Conservation (phyloP, 352 stramenopile genomes). For the Thraustochytrium sp. region DNA sequence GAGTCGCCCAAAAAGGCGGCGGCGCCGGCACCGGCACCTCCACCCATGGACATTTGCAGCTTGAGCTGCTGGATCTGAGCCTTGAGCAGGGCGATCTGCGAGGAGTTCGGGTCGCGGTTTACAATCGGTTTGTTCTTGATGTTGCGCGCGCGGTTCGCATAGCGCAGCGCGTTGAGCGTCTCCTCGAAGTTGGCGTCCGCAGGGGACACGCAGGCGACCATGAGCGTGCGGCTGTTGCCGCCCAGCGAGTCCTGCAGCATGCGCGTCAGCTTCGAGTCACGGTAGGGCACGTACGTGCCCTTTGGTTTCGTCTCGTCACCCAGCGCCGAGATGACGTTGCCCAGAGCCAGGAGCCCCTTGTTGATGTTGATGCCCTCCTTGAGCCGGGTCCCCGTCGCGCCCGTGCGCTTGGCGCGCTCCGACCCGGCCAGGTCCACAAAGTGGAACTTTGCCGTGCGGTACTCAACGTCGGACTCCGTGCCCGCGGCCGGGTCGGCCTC, state of each 20-base stretch:
- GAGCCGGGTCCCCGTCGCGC: conserved; percentile 72
- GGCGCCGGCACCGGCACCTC: not conserved
- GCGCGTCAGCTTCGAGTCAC: conserved; percentile 93
- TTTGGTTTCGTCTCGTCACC: conserved; percentile 33
- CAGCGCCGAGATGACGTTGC: conserved; percentile 60
- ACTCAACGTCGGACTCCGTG: conserved; percentile 4
- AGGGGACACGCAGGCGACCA: conserved; percentile 89
- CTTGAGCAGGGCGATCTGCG: conserved; percentile 80
- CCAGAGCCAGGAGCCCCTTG: conserved; percentile 53
- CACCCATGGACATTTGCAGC: not conserved
- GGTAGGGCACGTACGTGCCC: conserved; percentile 80
- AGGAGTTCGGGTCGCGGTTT: conserved; percentile 87
- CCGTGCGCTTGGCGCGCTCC: conserved; percentile 85
- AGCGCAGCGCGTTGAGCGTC: conserved; percentile 88
- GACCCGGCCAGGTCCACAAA: conserved; percentile 92
- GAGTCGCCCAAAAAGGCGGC: not conserved
- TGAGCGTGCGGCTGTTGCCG: conserved; percentile 89
- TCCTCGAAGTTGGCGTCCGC: conserved; percentile 91
- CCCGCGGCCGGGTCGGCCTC: not conserved
- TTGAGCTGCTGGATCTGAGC: conserved; percentile 73
- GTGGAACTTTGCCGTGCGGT: conserved; percentile 67
- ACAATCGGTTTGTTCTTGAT: conserved; percentile 93
- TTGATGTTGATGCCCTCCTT: conserved; percentile 95
- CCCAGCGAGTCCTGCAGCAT: conserved; percentile 85
- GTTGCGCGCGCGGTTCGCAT: conserved; percentile 90